phyloP scores from a whole-genome alignment of 179 eudicot species.

The Amaranthus tricolor region DNA sequence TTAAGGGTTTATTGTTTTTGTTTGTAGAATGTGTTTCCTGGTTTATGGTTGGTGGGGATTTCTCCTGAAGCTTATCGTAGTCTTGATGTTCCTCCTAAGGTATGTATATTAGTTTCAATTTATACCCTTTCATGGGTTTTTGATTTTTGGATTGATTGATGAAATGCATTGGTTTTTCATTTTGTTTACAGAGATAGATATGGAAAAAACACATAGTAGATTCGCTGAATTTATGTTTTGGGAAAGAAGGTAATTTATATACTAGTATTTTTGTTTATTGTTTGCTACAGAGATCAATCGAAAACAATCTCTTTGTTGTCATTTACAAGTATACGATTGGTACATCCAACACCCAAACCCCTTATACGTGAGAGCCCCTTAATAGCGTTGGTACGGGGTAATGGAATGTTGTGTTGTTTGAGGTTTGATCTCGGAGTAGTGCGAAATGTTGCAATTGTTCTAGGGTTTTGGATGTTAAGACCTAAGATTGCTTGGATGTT shows the following conservation, averaged over 20 bases:
- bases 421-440: not conserved
- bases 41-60: constrained; percentile 43
- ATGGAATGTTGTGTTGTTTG: not conserved
- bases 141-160: constrained; percentile 7
- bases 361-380: no score
- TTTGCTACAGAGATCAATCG: no score
- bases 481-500: constrained; percentile 5
- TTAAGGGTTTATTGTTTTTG: not conserved
- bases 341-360: no score
- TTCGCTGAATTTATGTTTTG: constrained; percentile 15
- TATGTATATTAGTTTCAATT: constrained; percentile 2
- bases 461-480: not conserved
- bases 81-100: constrained; percentile 33
- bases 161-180: not conserved
- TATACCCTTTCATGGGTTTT: not conserved
- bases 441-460: not conserved
- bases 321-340: no score
- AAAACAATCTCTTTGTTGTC: no score
- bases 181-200: constrained; percentile 36
- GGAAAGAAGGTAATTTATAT: constrained; percentile 12
- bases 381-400: no score
- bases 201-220: constrained; percentile 1
- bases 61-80: constrained; percentile 44
- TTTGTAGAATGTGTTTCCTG: constrained; percentile 48
- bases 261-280: not conserved